Conservation (phyloP, 805 yeast genomes). For the Teunomyces gatunensis region DNA sequence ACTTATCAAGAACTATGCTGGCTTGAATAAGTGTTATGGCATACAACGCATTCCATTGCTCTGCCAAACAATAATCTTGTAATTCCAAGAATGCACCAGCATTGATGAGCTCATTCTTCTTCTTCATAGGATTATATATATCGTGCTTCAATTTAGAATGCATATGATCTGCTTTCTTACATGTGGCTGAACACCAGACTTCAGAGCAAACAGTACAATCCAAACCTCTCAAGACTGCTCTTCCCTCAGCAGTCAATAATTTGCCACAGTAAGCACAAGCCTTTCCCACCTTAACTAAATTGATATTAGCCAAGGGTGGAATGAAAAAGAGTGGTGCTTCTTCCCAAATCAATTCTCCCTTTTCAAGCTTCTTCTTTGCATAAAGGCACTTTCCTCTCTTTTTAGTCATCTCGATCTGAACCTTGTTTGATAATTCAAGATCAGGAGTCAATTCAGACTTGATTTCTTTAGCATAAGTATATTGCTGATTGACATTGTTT, state of each 20-base stretch:
- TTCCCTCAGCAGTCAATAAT: constrained; percentile 35
- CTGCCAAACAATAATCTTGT: constrained; percentile 59
- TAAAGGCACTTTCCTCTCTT: constrained; percentile 61
- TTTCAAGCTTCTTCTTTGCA: constrained; percentile 45
- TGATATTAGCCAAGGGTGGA: constrained; percentile 66
- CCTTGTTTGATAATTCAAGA: constrained; percentile 37
- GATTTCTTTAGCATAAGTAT: constrained; percentile 54
- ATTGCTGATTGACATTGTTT: constrained; percentile 29
- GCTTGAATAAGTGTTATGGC: constrained; percentile 61
- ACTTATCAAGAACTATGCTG: constrained; percentile 39
- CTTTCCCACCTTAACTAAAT: constrained; percentile 56
- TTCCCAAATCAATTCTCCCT: constrained; percentile 58
- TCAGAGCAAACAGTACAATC: constrained; percentile 65
- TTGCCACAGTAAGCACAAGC: constrained; percentile 76
- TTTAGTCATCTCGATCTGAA: constrained; percentile 48
- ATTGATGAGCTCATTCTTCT: constrained; percentile 37
- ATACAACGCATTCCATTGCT: constrained; percentile 67
- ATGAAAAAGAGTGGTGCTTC: constrained; percentile 60
- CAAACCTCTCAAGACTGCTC: constrained; percentile 44
- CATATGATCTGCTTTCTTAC: constrained; percentile 50
- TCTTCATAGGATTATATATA: constrained; percentile 29
- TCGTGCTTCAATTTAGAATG: constrained; percentile 62
- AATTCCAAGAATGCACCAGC: constrained; percentile 52
- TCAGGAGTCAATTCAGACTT: constrained; percentile 49
- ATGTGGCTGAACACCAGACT: constrained; percentile 66